A percentile compares a stretch with the other conserved stretches of the same genome.
Conservation (phyloP, 495 filamentous ascomycete genomes). For the Lasiosphaeria ovina region DNA sequence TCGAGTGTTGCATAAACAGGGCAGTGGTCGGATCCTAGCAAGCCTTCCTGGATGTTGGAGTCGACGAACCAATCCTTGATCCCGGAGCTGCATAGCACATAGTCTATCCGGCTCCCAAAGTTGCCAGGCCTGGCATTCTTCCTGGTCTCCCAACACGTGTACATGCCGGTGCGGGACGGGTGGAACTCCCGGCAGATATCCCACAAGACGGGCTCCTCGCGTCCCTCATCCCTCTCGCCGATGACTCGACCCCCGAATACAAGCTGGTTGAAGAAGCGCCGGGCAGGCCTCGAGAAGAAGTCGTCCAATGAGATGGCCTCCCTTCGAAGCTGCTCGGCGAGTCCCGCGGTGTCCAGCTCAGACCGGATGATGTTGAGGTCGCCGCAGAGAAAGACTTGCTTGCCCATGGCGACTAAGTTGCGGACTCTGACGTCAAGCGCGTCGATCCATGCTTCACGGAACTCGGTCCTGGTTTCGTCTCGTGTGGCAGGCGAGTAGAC, state of each 20-base stretch:
- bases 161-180: slow-evolving; percentile 80
- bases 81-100: slow-evolving; percentile 76
- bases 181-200: slow-evolving; percentile 87
- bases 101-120: slow-evolving; percentile 88
- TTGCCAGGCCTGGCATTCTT: slow-evolving; percentile 79
- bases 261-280: slow-evolving; percentile 84
- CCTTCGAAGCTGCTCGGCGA: slow-evolving; percentile 66
- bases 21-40: slow-evolving; percentile 96
- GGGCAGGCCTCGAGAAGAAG: slow-evolving; percentile 70
- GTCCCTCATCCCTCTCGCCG: slow-evolving; percentile 66
- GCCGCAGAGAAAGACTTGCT: slow-evolving; percentile 78
- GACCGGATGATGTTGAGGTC: slow-evolving; percentile 85
- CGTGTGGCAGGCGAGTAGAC: slow-evolving; percentile 88
- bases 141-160: slow-evolving; percentile 70
- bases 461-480: slow-evolving; percentile 80
- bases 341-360: slow-evolving; percentile 70
- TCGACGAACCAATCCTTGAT: slow-evolving; percentile 84
- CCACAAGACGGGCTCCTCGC: slow-evolving; percentile 73
- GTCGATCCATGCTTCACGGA: slow-evolving; percentile 77
- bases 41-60: slow-evolving; percentile 92
- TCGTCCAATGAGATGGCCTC: slow-evolving; percentile 40
- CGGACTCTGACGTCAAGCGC: slow-evolving; percentile 78
- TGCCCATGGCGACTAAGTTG: slow-evolving; percentile 75
- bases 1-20: slow-evolving; percentile 62
- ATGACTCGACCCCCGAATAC: slow-evolving; percentile 68